Evolutionary conservation across 495 filamentous ascomycete genomes (phyloP).

Genomic region (Aspergillus homomorphus): DNA sequence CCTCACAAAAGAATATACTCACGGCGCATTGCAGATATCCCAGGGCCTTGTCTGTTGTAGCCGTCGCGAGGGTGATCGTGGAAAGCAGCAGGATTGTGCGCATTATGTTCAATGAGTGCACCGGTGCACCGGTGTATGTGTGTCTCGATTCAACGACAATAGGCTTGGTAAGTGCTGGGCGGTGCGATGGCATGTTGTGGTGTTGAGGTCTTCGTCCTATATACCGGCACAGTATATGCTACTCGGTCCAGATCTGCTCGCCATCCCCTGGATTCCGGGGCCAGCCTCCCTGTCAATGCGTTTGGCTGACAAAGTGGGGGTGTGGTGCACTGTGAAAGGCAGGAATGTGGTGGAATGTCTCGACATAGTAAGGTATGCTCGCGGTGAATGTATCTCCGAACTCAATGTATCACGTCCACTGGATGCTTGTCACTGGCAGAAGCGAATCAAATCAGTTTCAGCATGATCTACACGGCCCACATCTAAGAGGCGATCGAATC

Average conservation of each 20-base stretch:
- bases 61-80: constrained; percentile 7
- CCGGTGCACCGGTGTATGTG: too few species aligned
- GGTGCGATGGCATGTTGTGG: too few species aligned
- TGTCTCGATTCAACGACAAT: too few species aligned
- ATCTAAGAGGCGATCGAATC: too few species aligned
- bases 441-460: too few species aligned
- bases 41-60: background rate
- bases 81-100: constrained; percentile 6
- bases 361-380: background rate
- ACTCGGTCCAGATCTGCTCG: background rate
- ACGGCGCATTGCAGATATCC: constrained; percentile 18
- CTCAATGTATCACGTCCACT: too few species aligned
- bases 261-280: background rate
- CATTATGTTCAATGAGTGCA: background rate
- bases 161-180: too few species aligned
- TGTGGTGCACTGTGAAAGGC: too few species aligned
- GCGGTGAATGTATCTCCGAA: background rate
- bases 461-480: too few species aligned
- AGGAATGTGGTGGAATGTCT: background rate
- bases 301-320: background rate
- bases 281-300: background rate
- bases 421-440: too few species aligned
- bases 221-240: background rate
- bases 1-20: background rate
- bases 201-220: background rate